phyloP scores from a whole-genome alignment of 2,329 filamentous ascomycete genomes.

The Epichloe aotearoae region DNA sequence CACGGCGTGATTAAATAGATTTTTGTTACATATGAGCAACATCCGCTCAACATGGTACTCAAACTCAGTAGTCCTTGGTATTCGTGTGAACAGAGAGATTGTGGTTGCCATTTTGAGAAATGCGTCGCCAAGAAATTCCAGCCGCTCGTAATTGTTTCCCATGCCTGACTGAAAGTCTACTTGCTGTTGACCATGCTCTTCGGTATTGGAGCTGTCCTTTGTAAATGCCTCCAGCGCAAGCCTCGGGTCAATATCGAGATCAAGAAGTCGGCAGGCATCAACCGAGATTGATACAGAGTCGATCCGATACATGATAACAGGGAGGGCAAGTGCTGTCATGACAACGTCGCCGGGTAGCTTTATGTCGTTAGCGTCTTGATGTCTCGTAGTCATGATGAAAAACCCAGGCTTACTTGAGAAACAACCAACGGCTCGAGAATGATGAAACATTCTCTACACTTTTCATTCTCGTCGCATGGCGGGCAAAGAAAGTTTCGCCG shows the following conservation, averaged over 20 bases:
- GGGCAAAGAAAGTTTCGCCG: conserved; percentile 77
- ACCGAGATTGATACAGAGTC: conserved; percentile 70
- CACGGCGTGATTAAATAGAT: conserved; percentile 66
- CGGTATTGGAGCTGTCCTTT: conserved; percentile 78
- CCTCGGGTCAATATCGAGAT: conserved; percentile 48
- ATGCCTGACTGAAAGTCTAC: conserved; percentile 71
- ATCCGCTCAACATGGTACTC: conserved; percentile 85
- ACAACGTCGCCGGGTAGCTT: conserved; percentile 59
- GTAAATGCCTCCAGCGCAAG: conserved; percentile 82
- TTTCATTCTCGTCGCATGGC: conserved; percentile 33
- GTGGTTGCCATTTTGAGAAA: conserved; percentile 95
- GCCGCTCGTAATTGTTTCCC: conserved; percentile 87
- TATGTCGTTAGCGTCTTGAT: background rate
- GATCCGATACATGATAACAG: conserved; percentile 71
- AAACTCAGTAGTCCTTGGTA: conserved; percentile 69
- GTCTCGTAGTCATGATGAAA: too few species aligned
- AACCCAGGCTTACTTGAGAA: conserved; percentile 48
- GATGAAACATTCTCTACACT: conserved; percentile 43
- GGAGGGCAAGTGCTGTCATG: conserved; percentile 60
- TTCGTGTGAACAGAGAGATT: conserved; percentile 66
- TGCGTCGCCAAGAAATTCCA: conserved; percentile 87
- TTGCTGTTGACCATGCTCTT: conserved; percentile 54
- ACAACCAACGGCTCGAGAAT: conserved; percentile 66
- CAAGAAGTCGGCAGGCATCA: conserved; percentile 57
- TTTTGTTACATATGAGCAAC: conserved; percentile 81